Base-by-base conservation (phyloP, 2,329 filamentous ascomycete genomes). In the Reticulascus tulasneorum region DNA sequence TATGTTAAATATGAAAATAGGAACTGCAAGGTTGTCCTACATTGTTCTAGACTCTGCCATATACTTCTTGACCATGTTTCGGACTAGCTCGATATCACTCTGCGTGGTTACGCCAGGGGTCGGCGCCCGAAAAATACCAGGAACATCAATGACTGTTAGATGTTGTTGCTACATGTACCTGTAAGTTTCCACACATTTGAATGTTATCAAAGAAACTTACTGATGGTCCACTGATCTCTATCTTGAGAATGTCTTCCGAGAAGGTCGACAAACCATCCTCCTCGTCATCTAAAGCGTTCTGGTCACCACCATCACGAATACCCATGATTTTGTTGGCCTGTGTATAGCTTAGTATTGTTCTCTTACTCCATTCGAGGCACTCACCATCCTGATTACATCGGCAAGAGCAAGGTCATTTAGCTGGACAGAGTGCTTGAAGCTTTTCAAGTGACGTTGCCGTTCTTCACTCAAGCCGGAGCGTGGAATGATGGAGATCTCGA, bases 81-180 rank as follows among this genome's bases (percentile, higher is more conserved):
- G 58, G 1, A 75, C 66, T 2, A 73, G 53, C 0, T 40, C 27
- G 6, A 67, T 72, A 37, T 76, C 71, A 0, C 30, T 39, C 5
- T 70, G 62, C 0, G 63, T 67, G 0, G 67, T 71, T 1, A 63
- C 16, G 0, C 67, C 67, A 35, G 45, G 37, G 0, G 47, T 52
- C 0, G 18, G 29, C 12, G 45, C 45, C 7, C 63, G 58, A 37
- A 74, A 74, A 15, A 74, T 67, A 0, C 73, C 73, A 0, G 72
- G 72, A 0, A 77, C 68, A 13, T 77, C 71, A 9, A 75, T 75
- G 6, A 77, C 58, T 0, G 71, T 77, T 4, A 75, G 56, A 15
- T 73, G 64, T 4, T 66, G 49, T 59, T 64, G 54, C 53, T 58
- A 16, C 20, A 40, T 21, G 17, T 9, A 12, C 11, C 7, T 2